Evolutionary conservation across 2,329 filamentous ascomycete genomes (phyloP).

Genomic region (Allantophomopsis lycopodina): DNA sequence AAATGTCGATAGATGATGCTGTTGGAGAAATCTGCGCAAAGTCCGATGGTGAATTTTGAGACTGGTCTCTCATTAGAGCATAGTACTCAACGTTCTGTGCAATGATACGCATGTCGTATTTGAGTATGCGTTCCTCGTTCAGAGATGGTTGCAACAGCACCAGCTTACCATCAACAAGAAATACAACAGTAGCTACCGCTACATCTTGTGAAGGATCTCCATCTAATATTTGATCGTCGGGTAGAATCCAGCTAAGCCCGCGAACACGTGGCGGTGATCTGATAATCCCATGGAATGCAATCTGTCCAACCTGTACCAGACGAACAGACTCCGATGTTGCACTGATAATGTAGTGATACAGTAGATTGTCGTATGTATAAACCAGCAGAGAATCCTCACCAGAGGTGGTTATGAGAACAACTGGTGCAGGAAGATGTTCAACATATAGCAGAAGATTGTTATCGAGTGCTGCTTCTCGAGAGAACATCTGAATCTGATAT

Average conservation of each 20-base stretch:
- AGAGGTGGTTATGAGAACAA: slow-evolving; percentile 80
- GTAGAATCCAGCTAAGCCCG: slow-evolving; percentile 89
- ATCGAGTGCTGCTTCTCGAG: slow-evolving; percentile 69
- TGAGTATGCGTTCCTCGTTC: slow-evolving; percentile 70
- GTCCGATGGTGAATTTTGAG: slow-evolving; percentile 15
- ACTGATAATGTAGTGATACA: slow-evolving; percentile 89
- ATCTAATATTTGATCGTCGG: slow-evolving; percentile 75
- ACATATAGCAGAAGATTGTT: slow-evolving; percentile 59
- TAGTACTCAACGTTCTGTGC: slow-evolving; percentile 96
- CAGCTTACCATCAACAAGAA: slow-evolving; percentile 94
- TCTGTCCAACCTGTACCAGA: slow-evolving; percentile 90
- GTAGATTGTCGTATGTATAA: slow-evolving; percentile 91
- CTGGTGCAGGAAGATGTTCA: slow-evolving; percentile 67
- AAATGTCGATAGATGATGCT: background rate
- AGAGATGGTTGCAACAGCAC: slow-evolving; percentile 81
- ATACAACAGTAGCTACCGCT: slow-evolving; percentile 80
- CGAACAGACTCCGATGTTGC: slow-evolving; percentile 54
- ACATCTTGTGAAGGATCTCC: slow-evolving; percentile 96
- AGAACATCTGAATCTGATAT: slow-evolving; percentile 85
- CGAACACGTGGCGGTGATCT: slow-evolving; percentile 84
- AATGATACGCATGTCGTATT: slow-evolving; percentile 97
- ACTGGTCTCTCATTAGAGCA: slow-evolving; percentile 79
- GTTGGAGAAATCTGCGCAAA: slow-evolving; percentile 5
- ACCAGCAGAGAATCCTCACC: slow-evolving; percentile 91
- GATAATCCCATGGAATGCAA: slow-evolving; percentile 93